Base-by-base conservation (phyloP, 768 basidiomycete genomes). In the Phaeotremella fagi region DNA sequence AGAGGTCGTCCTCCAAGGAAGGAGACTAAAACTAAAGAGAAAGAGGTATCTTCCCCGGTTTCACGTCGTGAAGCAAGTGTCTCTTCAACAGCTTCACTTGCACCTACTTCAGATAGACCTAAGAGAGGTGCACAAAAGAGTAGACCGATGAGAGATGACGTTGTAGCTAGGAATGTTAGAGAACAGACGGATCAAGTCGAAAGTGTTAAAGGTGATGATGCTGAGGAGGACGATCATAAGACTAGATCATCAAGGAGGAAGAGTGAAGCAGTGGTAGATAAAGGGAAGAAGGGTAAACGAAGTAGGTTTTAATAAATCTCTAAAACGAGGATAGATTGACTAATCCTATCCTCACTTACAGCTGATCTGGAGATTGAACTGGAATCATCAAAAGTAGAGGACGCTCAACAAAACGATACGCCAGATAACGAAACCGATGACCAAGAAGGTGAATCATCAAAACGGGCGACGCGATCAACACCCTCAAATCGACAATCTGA, bases 1-100 rank as follows among this genome's bases (percentile, higher is more conserved):
- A 44, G 52, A 24, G 52, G 54, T 23, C 48, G 59, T 41, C 36
- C 14, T 20, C 35, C 29, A 35, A 44, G 53, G 61, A 27, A 35
- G 4, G 44, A 37, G 14, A 45, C 38, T 15, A 46, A 38, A 1
- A 28, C 48, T 18, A 52, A 36, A 36, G n/a, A 35, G 18, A 26
- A 48, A 15, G 36, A 56, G 15, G 50, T 48, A 6, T 65, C 63
- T 6, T 56, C 63, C 18, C 53, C 59, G n/a, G 47, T 45, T 1
- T 67, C 65, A 1, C 53, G 62, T 23, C 59, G 65, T 11, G 63
- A 60, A 24, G 45, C 59, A 4, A 60, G 58, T 3, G 66, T 68
- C 0, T 26, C 50, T 4, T 65, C 63, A 7, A 57, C 50, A 14
- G 52, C 53, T 5, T 62, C 63, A 2, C 52, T 55, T 14, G 55